Evolutionary conservation across 768 basidiomycete genomes (phyloP).

Genomic region (Termitomyces sp.): DNA sequence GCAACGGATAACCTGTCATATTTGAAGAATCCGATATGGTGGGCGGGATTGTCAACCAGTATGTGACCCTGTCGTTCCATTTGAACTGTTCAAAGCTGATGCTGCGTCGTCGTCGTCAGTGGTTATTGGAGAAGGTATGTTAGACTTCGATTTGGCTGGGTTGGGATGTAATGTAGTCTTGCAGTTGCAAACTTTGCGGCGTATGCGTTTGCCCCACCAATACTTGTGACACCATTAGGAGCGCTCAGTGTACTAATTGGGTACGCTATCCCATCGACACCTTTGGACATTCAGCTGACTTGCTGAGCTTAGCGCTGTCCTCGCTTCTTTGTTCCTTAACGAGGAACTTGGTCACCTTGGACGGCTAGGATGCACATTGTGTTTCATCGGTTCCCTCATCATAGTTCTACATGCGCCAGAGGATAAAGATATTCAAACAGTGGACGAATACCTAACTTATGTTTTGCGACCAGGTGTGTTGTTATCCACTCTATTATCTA

Average conservation of each 20-base stretch:
- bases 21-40: conserved; percentile 92
- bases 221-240: conserved; percentile 97
- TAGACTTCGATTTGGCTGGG: not conserved
- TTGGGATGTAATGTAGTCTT: conserved; percentile 4
- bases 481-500: not conserved
- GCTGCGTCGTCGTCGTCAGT: conserved; percentile 43
- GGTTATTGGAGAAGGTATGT: conserved; percentile 83
- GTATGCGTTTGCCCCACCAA: conserved; percentile 96
- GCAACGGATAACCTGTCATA: conserved; percentile 86
- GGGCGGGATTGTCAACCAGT: conserved; percentile 93
- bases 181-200: conserved; percentile 90
- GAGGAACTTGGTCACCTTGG: conserved; percentile 95
- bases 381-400: conserved; percentile 83
- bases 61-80: conserved; percentile 29
- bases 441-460: conserved; percentile 89
- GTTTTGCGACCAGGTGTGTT: conserved; percentile 87
- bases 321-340: conserved; percentile 88
- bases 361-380: conserved; percentile 78
- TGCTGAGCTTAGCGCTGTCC: conserved; percentile 63
- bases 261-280: conserved; percentile 40
- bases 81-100: not conserved
- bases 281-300: not conserved
- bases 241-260: conserved; percentile 95
- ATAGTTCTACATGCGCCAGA: conserved; percentile 96
- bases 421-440: conserved; percentile 88